These are phyloP conservation scores for Phytophthora lateralis DNA, from an alignment of 352 stramenopile genomes.

Conservation along the genomic window DNA sequence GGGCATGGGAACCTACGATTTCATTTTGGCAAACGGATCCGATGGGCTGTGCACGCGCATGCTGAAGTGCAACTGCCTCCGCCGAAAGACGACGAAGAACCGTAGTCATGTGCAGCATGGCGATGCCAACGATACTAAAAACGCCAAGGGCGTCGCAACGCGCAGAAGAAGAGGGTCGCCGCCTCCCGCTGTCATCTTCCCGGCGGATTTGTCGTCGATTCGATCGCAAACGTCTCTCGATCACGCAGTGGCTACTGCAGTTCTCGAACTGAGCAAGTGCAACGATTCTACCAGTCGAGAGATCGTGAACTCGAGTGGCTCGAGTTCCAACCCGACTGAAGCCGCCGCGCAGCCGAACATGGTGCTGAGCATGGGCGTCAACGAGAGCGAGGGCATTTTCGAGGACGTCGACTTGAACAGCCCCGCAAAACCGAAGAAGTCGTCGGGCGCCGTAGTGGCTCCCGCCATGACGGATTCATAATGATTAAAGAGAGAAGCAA, in stretches of 20 bases:
- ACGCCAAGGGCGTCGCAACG: constrained; percentile 5
- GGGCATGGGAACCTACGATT: constrained; percentile 83
- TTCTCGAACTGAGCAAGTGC: constrained; percentile 17
- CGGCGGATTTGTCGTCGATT: constrained; percentile 23
- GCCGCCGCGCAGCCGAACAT: constrained; percentile 5
- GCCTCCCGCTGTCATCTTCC: constrained; percentile 15
- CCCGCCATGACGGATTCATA: constrained; percentile 10
- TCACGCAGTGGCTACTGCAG: constrained; percentile 12
- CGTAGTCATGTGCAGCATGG: constrained; percentile 40
- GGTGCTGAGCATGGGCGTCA: constrained; percentile 30
- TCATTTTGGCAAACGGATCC: constrained; percentile 79
- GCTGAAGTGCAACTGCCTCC: constrained; percentile 76
- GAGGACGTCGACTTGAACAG: constrained; percentile 41
- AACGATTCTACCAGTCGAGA: constrained; percentile 6
- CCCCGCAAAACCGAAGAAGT: constrained; percentile 15
- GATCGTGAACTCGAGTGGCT: constrained; percentile 5
- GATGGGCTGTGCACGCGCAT: constrained; percentile 75
- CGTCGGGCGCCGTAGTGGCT: constrained; percentile 6
- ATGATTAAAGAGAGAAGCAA: not conserved
- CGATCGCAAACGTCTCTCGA: constrained; percentile 21
- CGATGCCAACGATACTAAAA: constrained; percentile 23
- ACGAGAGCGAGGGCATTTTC: constrained; percentile 63
- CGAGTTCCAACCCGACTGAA: constrained; percentile 12
- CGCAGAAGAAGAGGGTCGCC: constrained; percentile 25
- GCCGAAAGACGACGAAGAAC: constrained; percentile 36